Base-by-base conservation (phyloP, 2,329 filamentous ascomycete genomes). In the Grosmannia serpens region DNA sequence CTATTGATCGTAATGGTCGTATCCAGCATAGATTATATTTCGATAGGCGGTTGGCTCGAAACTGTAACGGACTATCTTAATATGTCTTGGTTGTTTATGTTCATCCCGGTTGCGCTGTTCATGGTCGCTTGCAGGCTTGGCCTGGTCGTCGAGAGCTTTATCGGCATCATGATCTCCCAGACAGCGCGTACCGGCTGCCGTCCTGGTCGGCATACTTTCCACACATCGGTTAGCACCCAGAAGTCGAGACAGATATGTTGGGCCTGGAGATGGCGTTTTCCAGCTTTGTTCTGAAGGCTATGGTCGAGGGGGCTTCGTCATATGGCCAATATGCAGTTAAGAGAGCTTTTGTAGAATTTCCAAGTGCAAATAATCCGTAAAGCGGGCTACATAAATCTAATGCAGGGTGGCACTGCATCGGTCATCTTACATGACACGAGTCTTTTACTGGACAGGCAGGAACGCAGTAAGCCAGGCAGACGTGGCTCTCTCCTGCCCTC, bases 131-230 rank as follows among this genome's bases (percentile, higher is more conserved):
- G 24, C 24, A 33, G 56, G 49, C 22, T 57, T 11, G 24, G 35
- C 13, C 33, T 57, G 7, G 56, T 52, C 13, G 49, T 57, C 9
- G 56, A 53, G 27, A 44, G 31, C 24, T 57, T 57, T 17, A 53
- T 57, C 33, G 47, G 50, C 4, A 29, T 53, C 20, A 17, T 47
- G 33, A 53, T 31, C 24, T 53, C 10, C 49, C 56, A 6, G 55
- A 52, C 3, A 52, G 24, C 22, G 46, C 46, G 2, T 57, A 24
- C 29, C 47, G 29, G 10, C 35, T 57, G 35, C 49, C 56, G 3
- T 35, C 33, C 24, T 57, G 56, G 56, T 15, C 56, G 24, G 24
- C 49, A 41, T 57, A 44, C 22, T 57, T 44, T 53, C 47, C 49
- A 35, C 56, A 57, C 20, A 33, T 52, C 22, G 22, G 47, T 33